Conservation (phyloP, 495 filamentous ascomycete genomes). For the Aspergillus sparsus region DNA sequence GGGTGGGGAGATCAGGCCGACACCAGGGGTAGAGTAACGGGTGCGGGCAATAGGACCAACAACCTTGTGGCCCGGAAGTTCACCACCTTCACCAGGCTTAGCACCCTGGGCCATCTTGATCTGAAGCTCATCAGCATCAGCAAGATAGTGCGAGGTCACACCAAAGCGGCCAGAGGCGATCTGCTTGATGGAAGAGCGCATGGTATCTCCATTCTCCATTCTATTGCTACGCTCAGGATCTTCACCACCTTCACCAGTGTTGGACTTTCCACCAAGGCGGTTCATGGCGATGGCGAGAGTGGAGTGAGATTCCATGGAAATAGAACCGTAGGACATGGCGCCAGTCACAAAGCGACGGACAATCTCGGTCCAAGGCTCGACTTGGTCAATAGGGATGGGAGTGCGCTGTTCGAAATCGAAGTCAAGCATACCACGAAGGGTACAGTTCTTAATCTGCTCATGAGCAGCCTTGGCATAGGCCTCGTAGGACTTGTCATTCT, state of each 20-base stretch:
- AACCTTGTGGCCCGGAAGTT: conserved; percentile 97
- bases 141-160: conserved; percentile 97
- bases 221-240: conserved; percentile 87
- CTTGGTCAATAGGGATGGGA: conserved; percentile 93
- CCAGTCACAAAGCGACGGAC: conserved; percentile 98
- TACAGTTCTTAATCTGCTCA: conserved; percentile 98
- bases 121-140: conserved; percentile 96
- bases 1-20: conserved; percentile 97
- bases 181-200: conserved; percentile 99
- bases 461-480: conserved; percentile 94
- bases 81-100: conserved; percentile 98
- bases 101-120: conserved; percentile 99
- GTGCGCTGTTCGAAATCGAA: conserved; percentile 91
- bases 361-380: conserved; percentile 99
- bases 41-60: conserved; percentile 95
- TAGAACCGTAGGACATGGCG: conserved; percentile 99
- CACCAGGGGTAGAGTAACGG: conserved; percentile 96
- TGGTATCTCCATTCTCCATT: conserved; percentile 92
- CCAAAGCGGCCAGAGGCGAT: conserved; percentile 97
- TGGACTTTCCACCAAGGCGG: conserved; percentile 94
- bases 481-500: conserved; percentile 99
- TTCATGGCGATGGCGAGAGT: conserved; percentile 98
- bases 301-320: conserved; percentile 99
- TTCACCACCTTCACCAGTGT: conserved; percentile 98
- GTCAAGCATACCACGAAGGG: conserved; percentile 92